A percentile compares a stretch with the other conserved stretches of the same genome.
Evolutionary conservation across 768 basidiomycete species (phyloP).

Genomic region (Suillus plorans): DNA sequence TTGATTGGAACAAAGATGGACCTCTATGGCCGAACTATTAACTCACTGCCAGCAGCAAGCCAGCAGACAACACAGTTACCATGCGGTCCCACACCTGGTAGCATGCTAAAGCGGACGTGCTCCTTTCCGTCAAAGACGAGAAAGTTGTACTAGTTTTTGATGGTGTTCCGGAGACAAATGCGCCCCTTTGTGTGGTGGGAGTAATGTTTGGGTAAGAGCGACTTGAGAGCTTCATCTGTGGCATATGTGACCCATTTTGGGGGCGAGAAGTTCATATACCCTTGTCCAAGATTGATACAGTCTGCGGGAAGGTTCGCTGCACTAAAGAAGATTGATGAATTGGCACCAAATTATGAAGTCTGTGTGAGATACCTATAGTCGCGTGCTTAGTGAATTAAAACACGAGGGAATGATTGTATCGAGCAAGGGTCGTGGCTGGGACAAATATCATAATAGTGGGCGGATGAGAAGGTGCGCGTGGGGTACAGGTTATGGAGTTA

Average conservation of each 20-base stretch:
- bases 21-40: background rate
- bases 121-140: conserved; percentile 86
- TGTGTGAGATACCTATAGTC: no score
- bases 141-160: conserved; percentile 93
- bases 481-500: no score
- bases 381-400: no score
- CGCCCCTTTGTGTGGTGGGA: conserved; percentile 91
- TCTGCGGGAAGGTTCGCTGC: conserved; percentile 85
- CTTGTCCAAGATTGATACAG: conserved; percentile 93
- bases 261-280: conserved; percentile 92
- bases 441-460: no score
- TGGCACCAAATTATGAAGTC: conserved; percentile 1
- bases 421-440: no score
- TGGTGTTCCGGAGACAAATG: conserved; percentile 82
- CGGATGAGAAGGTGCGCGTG: no score
- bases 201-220: conserved; percentile 76
- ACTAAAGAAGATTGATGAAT: conserved; percentile 39
- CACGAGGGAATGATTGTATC: no score
- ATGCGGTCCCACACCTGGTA: conserved; percentile 99
- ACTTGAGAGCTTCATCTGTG: conserved; percentile 64
- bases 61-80: conserved; percentile 93
- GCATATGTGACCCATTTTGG: conserved; percentile 77
- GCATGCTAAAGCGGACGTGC: conserved; percentile 86
- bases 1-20: conserved; percentile 66
- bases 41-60: no score